Evolutionary conservation across 768 basidiomycete genomes (phyloP).

Genomic region (Trametes villosa): DNA sequence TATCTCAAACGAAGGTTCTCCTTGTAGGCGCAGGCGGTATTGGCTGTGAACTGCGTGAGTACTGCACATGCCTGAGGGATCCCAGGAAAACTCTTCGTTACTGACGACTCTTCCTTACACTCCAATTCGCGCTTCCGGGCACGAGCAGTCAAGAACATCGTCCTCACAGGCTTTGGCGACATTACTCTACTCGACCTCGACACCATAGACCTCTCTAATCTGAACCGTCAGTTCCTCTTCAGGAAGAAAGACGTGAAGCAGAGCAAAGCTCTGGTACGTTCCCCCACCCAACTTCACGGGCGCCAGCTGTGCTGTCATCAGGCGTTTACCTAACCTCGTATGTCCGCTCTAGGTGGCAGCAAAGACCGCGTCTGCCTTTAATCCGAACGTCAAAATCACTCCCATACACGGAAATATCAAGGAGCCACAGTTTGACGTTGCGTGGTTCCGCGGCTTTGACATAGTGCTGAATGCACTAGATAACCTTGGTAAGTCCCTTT

Average conservation of each 20-base stretch:
- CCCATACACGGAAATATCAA: conserved; percentile 97
- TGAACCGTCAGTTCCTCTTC: conserved; percentile 97
- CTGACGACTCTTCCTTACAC: not conserved
- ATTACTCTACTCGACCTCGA: conserved; percentile 95
- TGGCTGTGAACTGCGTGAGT: conserved; percentile 91
- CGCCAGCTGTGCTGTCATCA: not conserved
- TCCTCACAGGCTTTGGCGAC: conserved; percentile 88
- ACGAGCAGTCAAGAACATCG: conserved; percentile 87
- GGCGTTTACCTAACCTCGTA: not conserved
- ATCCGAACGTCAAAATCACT: conserved; percentile 83
- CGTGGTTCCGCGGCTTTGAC: conserved; percentile 91
- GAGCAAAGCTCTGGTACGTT: conserved; percentile 87
- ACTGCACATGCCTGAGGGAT: too few species aligned
- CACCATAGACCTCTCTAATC: conserved; percentile 97
- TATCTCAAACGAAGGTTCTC: conserved; percentile 71
- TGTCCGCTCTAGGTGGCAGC: conserved; percentile 66
- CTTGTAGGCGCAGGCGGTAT: conserved; percentile 97
- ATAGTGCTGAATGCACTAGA: conserved; percentile 95
- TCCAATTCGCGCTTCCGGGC: not conserved
- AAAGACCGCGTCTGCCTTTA: conserved; percentile 80
- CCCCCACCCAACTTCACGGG: not conserved
- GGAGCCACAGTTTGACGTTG: conserved; percentile 84
- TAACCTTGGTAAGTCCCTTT: conserved; percentile 75
- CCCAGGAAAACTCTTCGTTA: not conserved
- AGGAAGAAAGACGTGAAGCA: conserved; percentile 97